Conservation (phyloP, 306 rosid genomes). For the Vigna unguiculata region DNA sequence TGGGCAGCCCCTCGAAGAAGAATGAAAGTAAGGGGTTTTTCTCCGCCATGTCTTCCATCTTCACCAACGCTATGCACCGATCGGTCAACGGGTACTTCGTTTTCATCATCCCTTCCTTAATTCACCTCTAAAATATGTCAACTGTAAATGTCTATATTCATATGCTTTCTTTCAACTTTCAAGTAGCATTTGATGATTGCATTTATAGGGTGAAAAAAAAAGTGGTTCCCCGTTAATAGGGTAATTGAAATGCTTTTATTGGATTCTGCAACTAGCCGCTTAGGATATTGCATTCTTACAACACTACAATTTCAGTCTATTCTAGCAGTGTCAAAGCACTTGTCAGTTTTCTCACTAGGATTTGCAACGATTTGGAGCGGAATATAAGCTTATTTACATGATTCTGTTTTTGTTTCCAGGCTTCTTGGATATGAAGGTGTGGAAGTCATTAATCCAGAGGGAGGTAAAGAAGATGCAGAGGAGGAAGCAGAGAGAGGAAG, state of each 20-base stretch:
- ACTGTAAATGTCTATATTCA: background rate
- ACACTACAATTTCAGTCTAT: slow-evolving; percentile 8
- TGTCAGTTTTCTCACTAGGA: slow-evolving; percentile 11
- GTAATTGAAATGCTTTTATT: slow-evolving; percentile 25
- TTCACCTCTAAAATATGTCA: slow-evolving; percentile 3
- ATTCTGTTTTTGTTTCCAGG: slow-evolving; percentile 49
- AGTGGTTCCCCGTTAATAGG: background rate
- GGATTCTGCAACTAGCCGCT: background rate
- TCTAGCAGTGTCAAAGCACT: background rate
- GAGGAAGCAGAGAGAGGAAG: slow-evolving; percentile 93
- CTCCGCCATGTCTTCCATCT: slow-evolving; percentile 71
- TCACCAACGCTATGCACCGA: slow-evolving; percentile 88
- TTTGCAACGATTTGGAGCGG: slow-evolving; percentile 9
- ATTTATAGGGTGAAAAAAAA: background rate
- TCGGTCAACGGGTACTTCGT: slow-evolving; percentile 83
- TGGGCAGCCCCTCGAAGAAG: slow-evolving; percentile 65
- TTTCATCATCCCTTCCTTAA: slow-evolving; percentile 25
- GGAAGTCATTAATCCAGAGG: slow-evolving; percentile 93
- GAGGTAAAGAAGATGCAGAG: slow-evolving; percentile 92
- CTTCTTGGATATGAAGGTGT: slow-evolving; percentile 87
- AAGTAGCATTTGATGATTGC: background rate
- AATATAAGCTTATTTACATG: slow-evolving; percentile 37
- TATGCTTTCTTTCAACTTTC: background rate
- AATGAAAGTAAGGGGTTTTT: slow-evolving; percentile 70
- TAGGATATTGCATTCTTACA: slow-evolving; percentile 1